Conservation (phyloP, 148 eudicot genomes). For the Gaultheria prostrata region DNA sequence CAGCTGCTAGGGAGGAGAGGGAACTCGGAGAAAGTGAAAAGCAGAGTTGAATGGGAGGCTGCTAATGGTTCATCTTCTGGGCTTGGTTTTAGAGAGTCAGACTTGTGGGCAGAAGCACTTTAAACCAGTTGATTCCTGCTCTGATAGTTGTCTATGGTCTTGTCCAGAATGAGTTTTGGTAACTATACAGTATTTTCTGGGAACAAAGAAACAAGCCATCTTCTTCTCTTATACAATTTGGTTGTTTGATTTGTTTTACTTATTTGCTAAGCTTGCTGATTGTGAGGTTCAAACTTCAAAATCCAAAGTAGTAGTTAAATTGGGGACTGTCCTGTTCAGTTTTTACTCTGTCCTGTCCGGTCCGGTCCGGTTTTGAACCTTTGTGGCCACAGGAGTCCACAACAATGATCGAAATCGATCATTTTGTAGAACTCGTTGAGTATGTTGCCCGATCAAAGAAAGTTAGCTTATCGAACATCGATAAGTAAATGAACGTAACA, state of each 20-base stretch:
- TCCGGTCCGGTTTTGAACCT: no score
- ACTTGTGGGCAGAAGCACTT: not conserved
- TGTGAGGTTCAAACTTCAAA: not conserved
- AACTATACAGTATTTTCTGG: not conserved
- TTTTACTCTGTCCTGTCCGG: no score
- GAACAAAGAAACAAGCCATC: not conserved
- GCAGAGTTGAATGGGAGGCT: slow-evolving; percentile 25
- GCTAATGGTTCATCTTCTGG: not conserved
- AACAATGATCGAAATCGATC: no score
- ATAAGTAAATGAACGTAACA: no score
- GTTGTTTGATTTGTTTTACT: slow-evolving; percentile 8
- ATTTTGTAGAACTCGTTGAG: no score
- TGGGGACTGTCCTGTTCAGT: no score
- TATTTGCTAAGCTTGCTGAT: not conserved
- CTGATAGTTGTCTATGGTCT: not conserved
- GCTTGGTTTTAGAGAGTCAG: not conserved
- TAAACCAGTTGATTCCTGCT: not conserved
- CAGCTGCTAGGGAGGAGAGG: slow-evolving; percentile 46
- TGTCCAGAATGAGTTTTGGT: slow-evolving; percentile 6
- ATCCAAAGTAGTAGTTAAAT: not conserved
- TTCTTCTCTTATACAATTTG: slow-evolving; percentile 1
- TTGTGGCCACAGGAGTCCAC: no score
- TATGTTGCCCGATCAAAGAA: no score
- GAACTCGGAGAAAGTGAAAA: slow-evolving; percentile 40
- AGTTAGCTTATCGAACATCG: no score